Base-by-base conservation (phyloP, 108 stramenopile genomes). In the Schizochytrium sp. region DNA sequence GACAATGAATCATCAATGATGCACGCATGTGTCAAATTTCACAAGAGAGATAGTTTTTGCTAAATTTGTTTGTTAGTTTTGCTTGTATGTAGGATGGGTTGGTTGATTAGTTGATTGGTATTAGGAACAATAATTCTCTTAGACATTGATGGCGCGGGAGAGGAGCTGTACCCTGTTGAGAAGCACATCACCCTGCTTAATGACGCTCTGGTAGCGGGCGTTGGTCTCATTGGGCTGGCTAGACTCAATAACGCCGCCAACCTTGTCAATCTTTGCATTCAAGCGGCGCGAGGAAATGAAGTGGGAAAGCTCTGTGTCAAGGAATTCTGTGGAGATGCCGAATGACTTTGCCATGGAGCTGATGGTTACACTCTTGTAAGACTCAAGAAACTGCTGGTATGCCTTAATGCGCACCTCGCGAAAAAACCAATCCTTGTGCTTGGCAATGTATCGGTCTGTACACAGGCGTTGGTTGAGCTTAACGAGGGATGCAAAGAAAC, bases 241-340 rank as follows among this genome's bases (percentile, higher is more conserved):
- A 50, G 97, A 98, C 88, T 98, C 96, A 72, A 99, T 96, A 60
- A 97, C 96, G 41, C 97, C 98, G n/a, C 95, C 97, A 72, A 96
- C 97, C 92, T 98, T 98, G 91, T 99, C 98, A 92, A 99, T 98
- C 93, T 98, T 98, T 72, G 98, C 99, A 72, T 95, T 95, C 46
- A 99, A 92, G 38, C 98, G 94, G 10, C 96, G 96, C 3, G 97
- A 96, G 19, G 98, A 97, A 91, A 99, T 98, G 93, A 98, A 99
- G 53, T 97, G 95, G 91, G 97, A 96, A 41, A 98, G 96, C 91
- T 98, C 97, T 61, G 92, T 87, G 92, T 99, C 99, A 72, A 99
- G 92, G 91, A 97, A 98, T 47, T 94, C 95, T 57, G 89, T 89
- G 10, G 93, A 91, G 7, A 99, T 96, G 60, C 99, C 99, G 94